Conservation (phyloP, 1,139 yeast species). For the Geotrichum klebahnii region DNA sequence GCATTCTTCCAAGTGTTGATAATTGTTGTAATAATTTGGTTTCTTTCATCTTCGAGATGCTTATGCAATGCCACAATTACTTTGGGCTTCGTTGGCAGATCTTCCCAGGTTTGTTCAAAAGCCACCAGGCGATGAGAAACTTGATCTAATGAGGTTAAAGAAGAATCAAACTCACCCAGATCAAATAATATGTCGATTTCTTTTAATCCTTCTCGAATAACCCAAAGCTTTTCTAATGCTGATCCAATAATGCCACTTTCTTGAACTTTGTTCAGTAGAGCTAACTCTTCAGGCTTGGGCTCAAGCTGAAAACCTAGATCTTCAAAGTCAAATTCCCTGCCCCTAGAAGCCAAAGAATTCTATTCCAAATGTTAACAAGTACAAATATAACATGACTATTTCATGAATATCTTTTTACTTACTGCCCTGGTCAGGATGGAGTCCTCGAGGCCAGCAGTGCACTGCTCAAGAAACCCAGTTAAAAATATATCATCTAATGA, state of each 20-base stretch:
- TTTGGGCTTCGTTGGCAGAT: background rate
- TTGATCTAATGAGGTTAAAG: conserved; percentile 30
- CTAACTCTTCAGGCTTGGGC: conserved; percentile 13
- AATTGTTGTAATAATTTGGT: conserved; percentile 21
- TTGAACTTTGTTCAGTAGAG: conserved; percentile 13
- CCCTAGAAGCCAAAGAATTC: conserved; percentile 7
- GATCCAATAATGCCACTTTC: conserved; percentile 17
- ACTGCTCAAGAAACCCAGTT: conserved; percentile 14
- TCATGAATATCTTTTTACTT: background rate
- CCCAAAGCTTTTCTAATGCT: conserved; percentile 32
- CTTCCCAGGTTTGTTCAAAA: conserved; percentile 23
- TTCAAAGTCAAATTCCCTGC: conserved; percentile 13
- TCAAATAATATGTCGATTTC: conserved; percentile 31
- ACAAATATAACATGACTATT: background rate
- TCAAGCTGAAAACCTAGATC: conserved; percentile 12
- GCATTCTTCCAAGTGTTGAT: conserved; percentile 28
- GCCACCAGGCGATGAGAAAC: conserved; percentile 26
- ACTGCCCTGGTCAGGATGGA: conserved; percentile 12
- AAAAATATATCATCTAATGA: conserved; percentile 11
- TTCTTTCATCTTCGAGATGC: conserved; percentile 22
- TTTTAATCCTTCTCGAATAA: conserved; percentile 33
- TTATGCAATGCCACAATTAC: conserved; percentile 22
- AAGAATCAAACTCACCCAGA: conserved; percentile 30
- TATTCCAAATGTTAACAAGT: too few species aligned
- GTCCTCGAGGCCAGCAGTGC: conserved; percentile 12